Evolutionary conservation across 306 rosid species (phyloP).

Genomic region (Pterocarpus macrocarpus): DNA sequence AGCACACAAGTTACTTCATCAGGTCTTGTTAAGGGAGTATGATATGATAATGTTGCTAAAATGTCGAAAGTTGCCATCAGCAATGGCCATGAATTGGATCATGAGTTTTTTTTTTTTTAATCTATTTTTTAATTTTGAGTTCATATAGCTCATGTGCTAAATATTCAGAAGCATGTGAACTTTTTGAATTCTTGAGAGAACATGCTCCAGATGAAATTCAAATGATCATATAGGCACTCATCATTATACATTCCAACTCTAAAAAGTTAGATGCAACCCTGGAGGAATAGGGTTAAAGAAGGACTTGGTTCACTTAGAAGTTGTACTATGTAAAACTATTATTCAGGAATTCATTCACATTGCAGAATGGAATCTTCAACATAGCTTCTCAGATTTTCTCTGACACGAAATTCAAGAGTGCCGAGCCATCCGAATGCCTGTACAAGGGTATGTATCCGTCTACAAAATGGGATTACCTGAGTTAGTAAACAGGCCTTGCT

Average conservation of each 20-base stretch:
- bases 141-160: constrained; percentile 82
- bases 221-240: constrained; percentile 77
- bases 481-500: too few species aligned
- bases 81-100: constrained; percentile 74
- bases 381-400: constrained; percentile 83
- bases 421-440: constrained; percentile 67
- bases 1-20: constrained; percentile 80
- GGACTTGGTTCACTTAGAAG: constrained; percentile 69
- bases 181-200: constrained; percentile 83
- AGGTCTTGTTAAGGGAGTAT: constrained; percentile 80
- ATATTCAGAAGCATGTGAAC: constrained; percentile 85
- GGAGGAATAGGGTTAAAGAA: constrained; percentile 65
- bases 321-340: constrained; percentile 68
- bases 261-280: constrained; percentile 75
- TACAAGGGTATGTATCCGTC: constrained; percentile 67
- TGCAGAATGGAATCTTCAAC: constrained; percentile 68
- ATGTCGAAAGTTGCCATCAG: constrained; percentile 77
- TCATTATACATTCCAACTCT: constrained; percentile 84
- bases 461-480: constrained; percentile 80
- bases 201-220: constrained; percentile 65
- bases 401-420: constrained; percentile 85
- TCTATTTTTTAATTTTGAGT: constrained; percentile 66
- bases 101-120: constrained; percentile 41
- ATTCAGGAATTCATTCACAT: constrained; percentile 66
- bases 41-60: constrained; percentile 81